A percentile compares a stretch with the other conserved stretches of the same genome.
phyloP scores from a whole-genome alignment of 1,284 basidiomycete genomes.

The Microbotryum violaceum region DNA sequence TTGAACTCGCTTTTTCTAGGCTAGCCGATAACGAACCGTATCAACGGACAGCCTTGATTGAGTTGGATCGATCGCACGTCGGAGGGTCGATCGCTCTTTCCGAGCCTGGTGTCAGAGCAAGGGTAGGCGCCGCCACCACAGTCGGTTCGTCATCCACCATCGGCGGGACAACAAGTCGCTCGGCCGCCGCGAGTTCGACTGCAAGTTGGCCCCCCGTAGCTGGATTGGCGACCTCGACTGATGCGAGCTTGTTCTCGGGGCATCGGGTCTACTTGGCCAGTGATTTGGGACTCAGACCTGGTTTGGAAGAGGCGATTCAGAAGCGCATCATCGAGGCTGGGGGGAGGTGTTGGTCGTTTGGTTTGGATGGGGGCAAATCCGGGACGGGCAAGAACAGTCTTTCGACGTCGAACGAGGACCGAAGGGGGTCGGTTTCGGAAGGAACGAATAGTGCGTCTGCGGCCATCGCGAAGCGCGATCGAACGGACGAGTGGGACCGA shows the following conservation, averaged over 20 bases:
- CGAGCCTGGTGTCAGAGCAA: too few species aligned
- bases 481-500: conserved; percentile 12
- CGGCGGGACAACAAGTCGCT: too few species aligned
- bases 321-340: conserved; percentile 53
- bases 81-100: too few species aligned
- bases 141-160: too few species aligned
- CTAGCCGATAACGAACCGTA: not conserved
- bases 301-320: conserved; percentile 52
- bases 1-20: not conserved
- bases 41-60: not conserved
- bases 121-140: too few species aligned
- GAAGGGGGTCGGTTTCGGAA: conserved; percentile 47
- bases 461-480: not conserved
- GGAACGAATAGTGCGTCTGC: conserved; percentile 31
- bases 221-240: not conserved
- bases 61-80: not conserved
- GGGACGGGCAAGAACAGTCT: conserved; percentile 35
- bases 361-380: conserved; percentile 16
- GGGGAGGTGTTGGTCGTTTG: conserved; percentile 48
- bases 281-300: conserved; percentile 48
- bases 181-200: too few species aligned
- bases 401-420: not conserved
- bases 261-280: conserved; percentile 54
- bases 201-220: too few species aligned
- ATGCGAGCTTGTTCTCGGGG: conserved; percentile 45